Evolutionary conservation across 2,329 filamentous ascomycete species (phyloP), one percentile per base, ranked within the genome.

Genomic region (Ceratocystis cacaofunesta): DNA sequence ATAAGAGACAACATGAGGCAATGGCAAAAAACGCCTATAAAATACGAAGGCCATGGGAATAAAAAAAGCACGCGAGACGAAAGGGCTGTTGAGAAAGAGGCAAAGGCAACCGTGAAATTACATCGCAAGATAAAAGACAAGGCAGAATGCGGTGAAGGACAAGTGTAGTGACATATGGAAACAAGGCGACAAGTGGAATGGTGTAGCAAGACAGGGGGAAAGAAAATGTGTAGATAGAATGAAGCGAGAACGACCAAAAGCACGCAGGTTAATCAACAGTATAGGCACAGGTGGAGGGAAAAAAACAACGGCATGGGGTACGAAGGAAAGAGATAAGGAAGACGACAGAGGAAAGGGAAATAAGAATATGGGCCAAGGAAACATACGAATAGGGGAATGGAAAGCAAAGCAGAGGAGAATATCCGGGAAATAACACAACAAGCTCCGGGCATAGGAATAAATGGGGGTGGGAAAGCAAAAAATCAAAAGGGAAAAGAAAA

Each of bases 21-120:
- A n/a, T 3, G 10, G 30, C 52, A 28, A 30, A 30, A 17, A 28
- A 12, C 5, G 6, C 15, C 15, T 25, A 30, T 30, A 28, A 57
- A 30, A 57, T 32, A 32, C 52, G 30, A 7, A 32, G 52, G 32
- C 55, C 55, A 58, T 58, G 55, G 55, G 55, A 58, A 58, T 58
- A 25, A 58, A 32, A 57, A 17, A 22, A 30, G 2, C n/a, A 36
- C 48, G 15, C 3, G 8, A 28, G 48, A 52, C 19, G 12, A 25
- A 25, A 48, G 46, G 25, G 36, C 36, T 41, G 36, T 41, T 52
- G 48, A 25, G 52, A 15, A 12, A 57, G 25, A 32, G 22, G 50
- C 8, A 55, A 58, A 58, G 55, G 55, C 48, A 58, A 22, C 19
- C 25, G 32, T 32, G 55, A 58, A 58, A 58, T 58, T 58, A 58